Conservation (phyloP, 345 rosid genomes). For the sweet orange (Citrus sinensis) region DNA sequence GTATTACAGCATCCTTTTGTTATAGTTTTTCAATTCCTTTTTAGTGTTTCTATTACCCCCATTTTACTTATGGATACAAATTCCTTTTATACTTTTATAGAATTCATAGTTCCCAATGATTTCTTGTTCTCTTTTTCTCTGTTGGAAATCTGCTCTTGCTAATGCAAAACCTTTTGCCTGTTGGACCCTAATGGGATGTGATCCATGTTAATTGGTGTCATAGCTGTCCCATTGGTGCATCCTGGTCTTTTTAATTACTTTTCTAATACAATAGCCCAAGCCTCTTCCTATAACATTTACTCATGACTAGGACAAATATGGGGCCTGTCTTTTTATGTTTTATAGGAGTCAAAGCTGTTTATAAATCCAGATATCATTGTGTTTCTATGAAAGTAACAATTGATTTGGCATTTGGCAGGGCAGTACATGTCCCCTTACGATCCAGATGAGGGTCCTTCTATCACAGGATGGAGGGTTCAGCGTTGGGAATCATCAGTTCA, state of each 20-base stretch:
- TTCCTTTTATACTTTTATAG: neutral
- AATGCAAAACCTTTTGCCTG: neutral
- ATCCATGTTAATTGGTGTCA: neutral
- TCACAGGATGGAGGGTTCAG: slow-evolving; percentile 99
- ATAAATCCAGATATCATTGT: neutral
- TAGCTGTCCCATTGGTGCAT: neutral
- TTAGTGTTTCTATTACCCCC: neutral
- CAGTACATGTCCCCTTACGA: slow-evolving; percentile 99
- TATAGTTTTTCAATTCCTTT: neutral
- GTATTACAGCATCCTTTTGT: neutral
- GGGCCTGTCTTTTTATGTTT: neutral
- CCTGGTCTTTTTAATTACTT: neutral
- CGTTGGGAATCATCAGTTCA: slow-evolving; percentile 99
- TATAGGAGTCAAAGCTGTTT: neutral
- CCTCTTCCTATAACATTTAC: neutral
- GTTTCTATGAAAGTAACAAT: slow-evolving; percentile 1
- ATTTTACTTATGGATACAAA: neutral
- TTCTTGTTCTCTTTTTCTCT: neutral
- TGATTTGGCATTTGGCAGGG: slow-evolving; percentile 46
- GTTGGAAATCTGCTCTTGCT: neutral
- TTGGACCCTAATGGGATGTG: neutral
- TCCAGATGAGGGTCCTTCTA: slow-evolving; percentile 99
- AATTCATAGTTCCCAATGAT: neutral
- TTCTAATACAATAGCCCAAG: neutral
- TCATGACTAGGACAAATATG: neutral